Evolutionary conservation across 2,329 filamentous ascomycete species (phyloP), one percentile per base, ranked within the genome.

Genomic region (Penicillium sp.): DNA sequence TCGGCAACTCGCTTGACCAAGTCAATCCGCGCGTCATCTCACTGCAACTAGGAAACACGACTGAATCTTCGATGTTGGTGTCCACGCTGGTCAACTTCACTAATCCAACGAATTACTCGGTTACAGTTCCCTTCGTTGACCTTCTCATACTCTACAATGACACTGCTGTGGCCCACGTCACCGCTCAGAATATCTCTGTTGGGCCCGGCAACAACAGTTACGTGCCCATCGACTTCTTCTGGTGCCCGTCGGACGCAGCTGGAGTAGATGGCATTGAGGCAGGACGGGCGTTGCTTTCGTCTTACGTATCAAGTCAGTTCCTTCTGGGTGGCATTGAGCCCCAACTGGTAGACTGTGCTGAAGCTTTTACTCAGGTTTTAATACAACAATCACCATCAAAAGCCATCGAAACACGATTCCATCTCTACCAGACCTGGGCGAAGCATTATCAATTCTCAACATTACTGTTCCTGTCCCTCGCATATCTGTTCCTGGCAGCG

Each of bases 21-120:
- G 53, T 82, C 32, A 69, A 72, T 34, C 87, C 88, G 15, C 78
- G 82, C 59, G 74, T 95, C 51, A 81, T 82, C 49, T 81, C 85
- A 53, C 70, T 97, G 32, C 77, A 78, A 56, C 81, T 97, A 49
- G 64, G 85, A 35, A 81, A 85, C 49, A 94, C 89, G 0, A 84
- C 84, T 1, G 72, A 78, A 32, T 81, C 81, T 3, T 85, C 85
- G 3, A 75, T 96, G 41, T 81, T 78, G 19, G 71, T 97, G 32
- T 76, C 82, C 61, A 85, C 87, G 13, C 71, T 75, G 34, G 77
- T 95, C 61, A 95, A 93, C 64, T 77, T 95, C 53, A 94, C 87
- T 4, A 98, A 98, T 62, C 90, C 91, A 1, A 95, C 90, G 0
- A 78, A 83, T 4, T 96, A 97, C 66, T 83, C 87, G 4, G 90